Percentiles rank a stretch among this genome's conserved stretches.
Conservation (phyloP, 805 yeast species). For the Kluyveromyces lactis region DNA sequence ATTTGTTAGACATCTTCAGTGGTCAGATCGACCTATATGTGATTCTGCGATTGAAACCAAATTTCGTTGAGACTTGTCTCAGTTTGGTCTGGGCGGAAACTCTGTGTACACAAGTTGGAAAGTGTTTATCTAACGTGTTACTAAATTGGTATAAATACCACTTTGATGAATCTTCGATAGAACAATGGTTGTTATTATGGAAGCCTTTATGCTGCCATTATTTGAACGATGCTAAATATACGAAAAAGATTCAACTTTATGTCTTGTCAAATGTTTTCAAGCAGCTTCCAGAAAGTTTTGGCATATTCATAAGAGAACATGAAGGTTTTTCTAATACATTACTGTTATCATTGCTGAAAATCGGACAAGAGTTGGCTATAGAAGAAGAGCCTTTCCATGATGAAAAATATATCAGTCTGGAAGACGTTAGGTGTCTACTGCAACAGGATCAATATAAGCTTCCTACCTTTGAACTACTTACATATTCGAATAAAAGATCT, state of each 20-base stretch:
- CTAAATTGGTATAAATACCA: slow-evolving; percentile 29
- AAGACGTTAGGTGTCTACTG: slow-evolving; percentile 33
- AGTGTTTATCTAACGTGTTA: slow-evolving; percentile 38
- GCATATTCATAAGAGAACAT: slow-evolving; percentile 24
- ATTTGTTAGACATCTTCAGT: slow-evolving; percentile 48
- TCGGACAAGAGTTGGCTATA: slow-evolving; percentile 55
- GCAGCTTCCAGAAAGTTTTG: slow-evolving; percentile 34
- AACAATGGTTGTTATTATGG: slow-evolving; percentile 50
- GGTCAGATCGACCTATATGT: slow-evolving; percentile 37
- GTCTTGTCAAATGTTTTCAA: slow-evolving; percentile 57
- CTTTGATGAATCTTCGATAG: slow-evolving; percentile 11
- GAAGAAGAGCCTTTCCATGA: slow-evolving; percentile 42
- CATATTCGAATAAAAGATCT: slow-evolving; percentile 55
- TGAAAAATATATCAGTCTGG: slow-evolving; percentile 28
- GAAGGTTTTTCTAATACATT: slow-evolving; percentile 22
- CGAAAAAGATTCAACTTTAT: slow-evolving; percentile 47
- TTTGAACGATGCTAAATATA: slow-evolving; percentile 26
- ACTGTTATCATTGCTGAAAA: slow-evolving; percentile 46
- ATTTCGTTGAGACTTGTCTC: slow-evolving; percentile 41
- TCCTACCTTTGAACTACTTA: slow-evolving; percentile 50
- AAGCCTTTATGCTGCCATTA: slow-evolving; percentile 28
- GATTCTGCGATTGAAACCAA: slow-evolving; percentile 38
- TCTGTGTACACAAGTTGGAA: slow-evolving; percentile 60
- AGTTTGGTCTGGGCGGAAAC: slow-evolving; percentile 45
- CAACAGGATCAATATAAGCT: slow-evolving; percentile 40